Evolutionary conservation across 331 rosid species (phyloP).

Genomic region (Pyrus hybrid): DNA sequence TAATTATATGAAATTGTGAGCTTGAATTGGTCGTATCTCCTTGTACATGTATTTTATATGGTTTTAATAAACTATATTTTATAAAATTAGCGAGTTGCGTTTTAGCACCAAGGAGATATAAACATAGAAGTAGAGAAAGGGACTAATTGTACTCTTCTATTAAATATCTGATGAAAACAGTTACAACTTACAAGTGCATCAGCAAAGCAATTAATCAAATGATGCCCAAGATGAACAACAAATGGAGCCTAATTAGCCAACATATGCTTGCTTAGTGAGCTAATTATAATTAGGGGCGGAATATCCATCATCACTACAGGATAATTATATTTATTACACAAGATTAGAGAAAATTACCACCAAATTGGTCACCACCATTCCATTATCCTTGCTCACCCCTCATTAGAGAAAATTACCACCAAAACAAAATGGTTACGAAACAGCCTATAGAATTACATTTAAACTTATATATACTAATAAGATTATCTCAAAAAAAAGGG

Average conservation of each 20-base stretch:
- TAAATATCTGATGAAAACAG: not conserved
- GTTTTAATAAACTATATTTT: not conserved
- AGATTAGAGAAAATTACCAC: not conserved
- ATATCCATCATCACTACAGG: not conserved
- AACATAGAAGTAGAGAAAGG: constrained; percentile 15
- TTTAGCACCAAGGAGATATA: constrained; percentile 1
- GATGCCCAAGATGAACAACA: not conserved
- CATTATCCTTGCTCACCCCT: not conserved
- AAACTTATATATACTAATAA: too few relatives aligned
- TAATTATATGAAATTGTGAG: not conserved
- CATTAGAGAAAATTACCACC: too few relatives aligned
- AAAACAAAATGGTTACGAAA: too few relatives aligned
- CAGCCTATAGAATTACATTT: too few relatives aligned
- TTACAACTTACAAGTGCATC: not conserved
- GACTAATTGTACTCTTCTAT: constrained; percentile 1
- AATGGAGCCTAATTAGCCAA: constrained; percentile 1
- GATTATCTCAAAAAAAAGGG: not conserved
- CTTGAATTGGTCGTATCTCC: constrained; percentile 20
- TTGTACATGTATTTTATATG: not conserved
- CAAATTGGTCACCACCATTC: not conserved
- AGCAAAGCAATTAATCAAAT: not conserved
- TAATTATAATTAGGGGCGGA: not conserved
- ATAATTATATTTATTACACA: not conserved
- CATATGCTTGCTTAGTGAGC: not conserved
- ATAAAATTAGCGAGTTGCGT: not conserved